These are phyloP conservation scores for Suillus subaureus DNA, from an alignment of 768 basidiomycete species.

Conservation along the genomic window DNA sequence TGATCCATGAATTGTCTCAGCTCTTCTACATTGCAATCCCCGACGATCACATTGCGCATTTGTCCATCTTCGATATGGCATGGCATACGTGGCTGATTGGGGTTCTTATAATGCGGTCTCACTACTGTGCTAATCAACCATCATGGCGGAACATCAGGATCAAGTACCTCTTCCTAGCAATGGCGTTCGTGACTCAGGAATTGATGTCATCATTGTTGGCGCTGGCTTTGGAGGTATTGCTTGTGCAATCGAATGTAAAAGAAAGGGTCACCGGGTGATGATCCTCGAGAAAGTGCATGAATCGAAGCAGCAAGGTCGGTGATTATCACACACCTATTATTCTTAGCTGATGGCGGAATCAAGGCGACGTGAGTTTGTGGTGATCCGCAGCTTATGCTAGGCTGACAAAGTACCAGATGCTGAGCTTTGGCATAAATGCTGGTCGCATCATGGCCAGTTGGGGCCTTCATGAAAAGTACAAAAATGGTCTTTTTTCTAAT, in stretches of 20 bases:
- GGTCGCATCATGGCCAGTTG: constrained; percentile 27
- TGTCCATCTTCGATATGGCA: not conserved
- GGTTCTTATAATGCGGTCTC: not conserved
- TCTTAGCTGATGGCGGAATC: constrained; percentile 13
- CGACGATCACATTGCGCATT: not conserved
- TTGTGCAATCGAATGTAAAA: constrained; percentile 29
- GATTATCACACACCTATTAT: not conserved
- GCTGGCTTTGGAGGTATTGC: constrained; percentile 31
- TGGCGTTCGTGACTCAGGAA: constrained; percentile 10
- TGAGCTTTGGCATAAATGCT: constrained; percentile 23
- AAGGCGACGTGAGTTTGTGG: constrained; percentile 19
- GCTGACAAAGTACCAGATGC: constrained; percentile 14
- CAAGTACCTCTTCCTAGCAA: not conserved
- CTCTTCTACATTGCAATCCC: not conserved
- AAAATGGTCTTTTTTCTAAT: constrained; percentile 17
- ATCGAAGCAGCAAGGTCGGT: constrained; percentile 19
- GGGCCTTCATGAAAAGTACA: constrained; percentile 23
- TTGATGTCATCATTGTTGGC: constrained; percentile 25
- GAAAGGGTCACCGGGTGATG: constrained; percentile 23
- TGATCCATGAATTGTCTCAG: not conserved
- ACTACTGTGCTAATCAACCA: not conserved
- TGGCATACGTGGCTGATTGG: not conserved
- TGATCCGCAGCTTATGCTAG: not conserved
- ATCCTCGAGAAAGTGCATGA: constrained; percentile 25
- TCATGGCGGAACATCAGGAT: not conserved